phyloP scores from a whole-genome alignment of 2,329 filamentous ascomycete genomes.

The Trichoderma simmonsii region DNA sequence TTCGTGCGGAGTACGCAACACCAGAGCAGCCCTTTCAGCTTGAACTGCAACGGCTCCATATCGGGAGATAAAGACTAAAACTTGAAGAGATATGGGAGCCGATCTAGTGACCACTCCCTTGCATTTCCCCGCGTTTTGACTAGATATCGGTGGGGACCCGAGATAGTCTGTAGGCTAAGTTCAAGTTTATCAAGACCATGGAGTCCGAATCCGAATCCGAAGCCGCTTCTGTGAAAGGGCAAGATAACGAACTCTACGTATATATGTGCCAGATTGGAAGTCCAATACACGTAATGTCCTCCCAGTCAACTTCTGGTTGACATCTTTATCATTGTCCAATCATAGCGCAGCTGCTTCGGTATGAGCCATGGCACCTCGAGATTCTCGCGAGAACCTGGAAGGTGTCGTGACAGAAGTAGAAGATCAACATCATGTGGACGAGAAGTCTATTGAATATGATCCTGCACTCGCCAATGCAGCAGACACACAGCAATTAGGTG shows the following conservation, averaged over 20 bases:
- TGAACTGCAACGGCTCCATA: not conserved
- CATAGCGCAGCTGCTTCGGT: not conserved
- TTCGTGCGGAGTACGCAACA: not conserved
- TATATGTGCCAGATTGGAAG: not conserved
- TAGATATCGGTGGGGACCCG: not conserved
- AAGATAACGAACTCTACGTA: not conserved
- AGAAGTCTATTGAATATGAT: not conserved
- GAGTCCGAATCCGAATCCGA: not conserved
- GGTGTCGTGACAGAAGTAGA: not conserved
- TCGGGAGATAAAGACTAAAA: not conserved
- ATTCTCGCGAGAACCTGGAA: not conserved
- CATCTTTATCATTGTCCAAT: not conserved
- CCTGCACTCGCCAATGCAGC: not conserved
- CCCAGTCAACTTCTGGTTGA: no score
- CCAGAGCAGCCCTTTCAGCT: not conserved
- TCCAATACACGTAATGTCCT: not conserved
- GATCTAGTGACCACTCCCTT: not conserved
- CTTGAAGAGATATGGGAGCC: not conserved
- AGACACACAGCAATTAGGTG: not conserved
- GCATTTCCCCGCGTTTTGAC: not conserved
- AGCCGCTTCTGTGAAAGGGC: not conserved
- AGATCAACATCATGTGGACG: not conserved
- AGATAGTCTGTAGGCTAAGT: not conserved
- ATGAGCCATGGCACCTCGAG: not conserved
- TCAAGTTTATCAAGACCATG: not conserved